Percentiles rank a stretch among this genome's conserved stretches.
Conservation (phyloP, 768 basidiomycete genomes). For the Pholiota conissans region DNA sequence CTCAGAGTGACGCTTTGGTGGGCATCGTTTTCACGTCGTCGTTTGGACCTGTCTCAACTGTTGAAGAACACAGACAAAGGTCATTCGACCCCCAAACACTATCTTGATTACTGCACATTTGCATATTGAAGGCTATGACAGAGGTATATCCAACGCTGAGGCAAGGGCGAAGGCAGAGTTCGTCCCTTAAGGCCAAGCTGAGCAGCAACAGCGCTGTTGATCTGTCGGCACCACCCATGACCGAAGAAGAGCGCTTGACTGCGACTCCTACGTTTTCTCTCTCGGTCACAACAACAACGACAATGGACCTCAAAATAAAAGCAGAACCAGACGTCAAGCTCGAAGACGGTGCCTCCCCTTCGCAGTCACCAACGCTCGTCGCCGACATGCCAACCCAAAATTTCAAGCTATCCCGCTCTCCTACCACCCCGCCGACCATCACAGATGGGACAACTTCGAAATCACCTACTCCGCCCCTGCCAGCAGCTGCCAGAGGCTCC, state of each 20-base stretch:
- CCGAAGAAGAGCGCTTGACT: conserved; percentile 31
- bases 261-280: conserved; percentile 24
- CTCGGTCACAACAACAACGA: conserved; percentile 22
- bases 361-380: conserved; percentile 36
- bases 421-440: conserved; percentile 32
- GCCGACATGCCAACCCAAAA: conserved; percentile 31
- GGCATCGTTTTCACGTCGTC: conserved; percentile 11
- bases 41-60: conserved; percentile 11
- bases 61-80: conserved; percentile 11
- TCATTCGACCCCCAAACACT: conserved; percentile 1
- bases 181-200: conserved; percentile 18
- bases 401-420: conserved; percentile 32
- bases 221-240: conserved; percentile 29
- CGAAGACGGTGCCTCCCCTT: conserved; percentile 29
- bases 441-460: conserved; percentile 34
- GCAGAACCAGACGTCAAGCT: conserved; percentile 27
- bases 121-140: conserved; percentile 15
- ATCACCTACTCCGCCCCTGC: conserved; percentile 40
- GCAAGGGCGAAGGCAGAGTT: conserved; percentile 19
- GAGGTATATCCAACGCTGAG: conserved; percentile 21
- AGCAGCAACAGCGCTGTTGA: conserved; percentile 22
- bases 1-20: conserved; percentile 1
- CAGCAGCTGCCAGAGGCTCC: conserved; percentile 24
- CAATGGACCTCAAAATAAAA: conserved; percentile 34
- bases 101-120: conserved; percentile 6